Conservation (phyloP, 176 grass and related monocot genomes). For the Triticum dicoccoides region DNA sequence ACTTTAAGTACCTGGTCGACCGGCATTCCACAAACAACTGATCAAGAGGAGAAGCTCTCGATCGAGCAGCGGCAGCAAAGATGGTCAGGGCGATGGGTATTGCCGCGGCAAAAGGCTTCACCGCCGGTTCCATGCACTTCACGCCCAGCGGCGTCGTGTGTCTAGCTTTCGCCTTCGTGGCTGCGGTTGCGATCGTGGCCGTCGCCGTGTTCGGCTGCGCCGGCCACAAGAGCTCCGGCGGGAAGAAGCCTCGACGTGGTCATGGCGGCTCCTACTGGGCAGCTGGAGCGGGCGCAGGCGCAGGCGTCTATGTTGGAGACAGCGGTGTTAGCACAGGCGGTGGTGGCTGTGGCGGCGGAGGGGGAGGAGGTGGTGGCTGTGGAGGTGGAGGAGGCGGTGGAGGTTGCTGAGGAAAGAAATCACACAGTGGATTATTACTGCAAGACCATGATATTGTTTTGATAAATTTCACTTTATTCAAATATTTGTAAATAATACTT, state of each 20-base stretch:
- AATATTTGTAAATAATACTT: background rate
- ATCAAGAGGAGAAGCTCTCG: background rate
- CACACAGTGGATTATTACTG: too few species aligned
- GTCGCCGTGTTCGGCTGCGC: slow-evolving; percentile 9
- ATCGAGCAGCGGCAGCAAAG: background rate
- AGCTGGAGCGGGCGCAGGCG: background rate
- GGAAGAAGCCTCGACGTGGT: background rate
- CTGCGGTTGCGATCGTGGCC: background rate
- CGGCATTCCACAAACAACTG: background rate
- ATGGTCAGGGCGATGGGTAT: background rate
- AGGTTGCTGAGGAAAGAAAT: background rate
- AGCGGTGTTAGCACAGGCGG: background rate
- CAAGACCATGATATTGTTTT: background rate
- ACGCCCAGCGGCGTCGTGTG: background rate
- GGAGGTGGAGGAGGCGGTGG: background rate
- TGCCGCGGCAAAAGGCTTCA: background rate
- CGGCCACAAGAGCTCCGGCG: background rate
- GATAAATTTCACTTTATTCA: background rate
- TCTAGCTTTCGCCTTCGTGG: background rate
- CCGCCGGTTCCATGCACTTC: background rate
- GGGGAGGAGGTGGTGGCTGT: background rate
- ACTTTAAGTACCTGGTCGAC: background rate
- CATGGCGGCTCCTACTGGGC: background rate
- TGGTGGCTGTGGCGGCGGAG: background rate
- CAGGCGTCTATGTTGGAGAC: background rate